phyloP scores from a whole-genome alignment of 1,284 basidiomycete genomes.

The Cystobasidiaceae sp. region DNA sequence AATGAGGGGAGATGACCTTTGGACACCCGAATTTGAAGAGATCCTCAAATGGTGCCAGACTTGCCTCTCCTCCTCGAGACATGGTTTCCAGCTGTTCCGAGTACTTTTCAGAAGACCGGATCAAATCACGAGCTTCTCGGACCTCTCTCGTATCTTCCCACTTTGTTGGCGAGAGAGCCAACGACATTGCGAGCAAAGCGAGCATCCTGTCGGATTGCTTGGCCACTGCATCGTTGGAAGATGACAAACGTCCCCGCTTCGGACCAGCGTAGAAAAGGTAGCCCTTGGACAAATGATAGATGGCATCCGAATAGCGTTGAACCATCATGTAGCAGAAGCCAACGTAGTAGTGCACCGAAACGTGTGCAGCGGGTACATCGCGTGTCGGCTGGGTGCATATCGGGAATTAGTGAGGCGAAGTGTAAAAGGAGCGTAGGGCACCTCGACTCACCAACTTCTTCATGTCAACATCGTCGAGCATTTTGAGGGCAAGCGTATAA shows the following conservation, averaged over 20 bases:
- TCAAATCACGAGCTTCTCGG: conserved; percentile 58
- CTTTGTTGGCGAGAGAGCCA: conserved; percentile 77
- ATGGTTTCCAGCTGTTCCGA: conserved; percentile 85
- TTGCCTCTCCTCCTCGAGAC: conserved; percentile 68
- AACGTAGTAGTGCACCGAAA: conserved; percentile 90
- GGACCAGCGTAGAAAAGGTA: conserved; percentile 27
- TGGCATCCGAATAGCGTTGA: conserved; percentile 88
- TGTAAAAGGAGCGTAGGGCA: neutral
- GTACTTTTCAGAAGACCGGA: conserved; percentile 76
- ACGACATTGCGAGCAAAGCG: conserved; percentile 86
- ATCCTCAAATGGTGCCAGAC: conserved; percentile 80
- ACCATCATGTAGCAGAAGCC: conserved; percentile 96
- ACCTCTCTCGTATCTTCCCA: conserved; percentile 78
- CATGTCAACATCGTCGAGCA: conserved; percentile 88
- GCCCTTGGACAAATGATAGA: conserved; percentile 69
- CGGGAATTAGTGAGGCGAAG: conserved; percentile 53
- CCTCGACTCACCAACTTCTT: conserved; percentile 62
- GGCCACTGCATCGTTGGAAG: conserved; percentile 57
- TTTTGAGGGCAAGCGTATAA: conserved; percentile 88
- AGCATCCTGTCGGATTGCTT: conserved; percentile 98
- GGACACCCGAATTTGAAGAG: conserved; percentile 91
- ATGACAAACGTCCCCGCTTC: neutral
- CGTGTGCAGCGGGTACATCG: conserved; percentile 88
- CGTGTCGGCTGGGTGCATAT: conserved; percentile 14
- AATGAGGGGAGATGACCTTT: conserved; percentile 88